Evolutionary conservation across 139 green algal species (phyloP).

Genomic region (Chlorella sp.): DNA sequence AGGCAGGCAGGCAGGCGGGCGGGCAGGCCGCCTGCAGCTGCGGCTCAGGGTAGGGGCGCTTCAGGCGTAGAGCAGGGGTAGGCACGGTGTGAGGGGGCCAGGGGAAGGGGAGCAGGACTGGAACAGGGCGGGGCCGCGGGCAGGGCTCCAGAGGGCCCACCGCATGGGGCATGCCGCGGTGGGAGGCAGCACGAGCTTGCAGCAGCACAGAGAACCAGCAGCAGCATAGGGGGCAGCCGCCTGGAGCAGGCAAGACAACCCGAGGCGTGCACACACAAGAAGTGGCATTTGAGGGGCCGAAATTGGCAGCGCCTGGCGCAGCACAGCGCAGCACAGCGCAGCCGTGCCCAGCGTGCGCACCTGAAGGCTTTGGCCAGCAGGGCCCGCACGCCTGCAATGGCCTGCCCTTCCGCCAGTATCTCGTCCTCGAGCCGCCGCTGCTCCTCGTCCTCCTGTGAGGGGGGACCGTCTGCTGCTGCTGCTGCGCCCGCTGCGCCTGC

Average conservation of each 20-base stretch:
- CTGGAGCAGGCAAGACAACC: neutral
- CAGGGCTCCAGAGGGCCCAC: too few relatives aligned
- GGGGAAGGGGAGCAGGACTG: too few relatives aligned
- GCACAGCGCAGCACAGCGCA: neutral
- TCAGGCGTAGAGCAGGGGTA: too few relatives aligned
- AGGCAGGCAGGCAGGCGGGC: too few relatives aligned
- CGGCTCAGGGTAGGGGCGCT: too few relatives aligned
- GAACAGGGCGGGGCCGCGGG: too few relatives aligned
- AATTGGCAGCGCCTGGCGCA: neutral
- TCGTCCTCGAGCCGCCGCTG: constrained; percentile 37
- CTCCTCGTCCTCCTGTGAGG: constrained; percentile 27
- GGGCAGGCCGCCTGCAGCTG: too few relatives aligned
- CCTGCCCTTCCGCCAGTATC: constrained; percentile 29
- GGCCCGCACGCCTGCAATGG: constrained; percentile 45
- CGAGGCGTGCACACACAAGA: neutral
- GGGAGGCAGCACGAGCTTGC: neutral
- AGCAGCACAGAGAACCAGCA: neutral
- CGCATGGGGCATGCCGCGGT: too few relatives aligned
- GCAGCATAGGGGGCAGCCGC: too few relatives aligned
- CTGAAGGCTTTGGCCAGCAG: constrained; percentile 56
- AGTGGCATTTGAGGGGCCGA: neutral
- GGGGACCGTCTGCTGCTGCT: neutral
- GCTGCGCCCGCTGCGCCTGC: neutral
- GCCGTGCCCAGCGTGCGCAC: neutral
- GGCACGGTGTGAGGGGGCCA: too few relatives aligned